Conservation (phyloP, 2,329 filamentous ascomycete species). For the Cercospora nicotianae region DNA sequence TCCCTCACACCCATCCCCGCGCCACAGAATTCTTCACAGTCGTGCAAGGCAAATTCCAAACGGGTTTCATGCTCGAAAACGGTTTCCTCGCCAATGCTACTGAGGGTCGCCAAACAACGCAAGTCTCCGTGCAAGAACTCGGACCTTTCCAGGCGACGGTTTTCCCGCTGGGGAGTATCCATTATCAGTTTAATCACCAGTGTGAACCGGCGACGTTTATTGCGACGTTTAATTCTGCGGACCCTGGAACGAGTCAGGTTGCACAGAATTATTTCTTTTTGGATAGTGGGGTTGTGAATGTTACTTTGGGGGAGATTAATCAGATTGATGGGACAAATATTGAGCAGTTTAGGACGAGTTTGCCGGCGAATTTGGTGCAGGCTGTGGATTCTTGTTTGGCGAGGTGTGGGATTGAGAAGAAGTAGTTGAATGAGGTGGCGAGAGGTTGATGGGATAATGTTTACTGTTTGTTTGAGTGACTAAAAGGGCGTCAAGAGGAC, state of each 20-base stretch:
- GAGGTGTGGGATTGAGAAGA: constrained; percentile 9
- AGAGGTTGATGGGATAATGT: neutral
- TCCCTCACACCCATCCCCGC: constrained; percentile 51
- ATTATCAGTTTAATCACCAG: constrained; percentile 52
- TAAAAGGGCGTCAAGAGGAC: neutral
- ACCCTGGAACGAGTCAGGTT: constrained; percentile 46
- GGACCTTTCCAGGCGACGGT: constrained; percentile 49
- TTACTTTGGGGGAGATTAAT: constrained; percentile 19
- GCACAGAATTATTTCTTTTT: constrained; percentile 46
- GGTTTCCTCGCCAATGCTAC: constrained; percentile 34
- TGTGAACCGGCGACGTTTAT: constrained; percentile 49
- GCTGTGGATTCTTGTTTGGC: constrained; percentile 23
- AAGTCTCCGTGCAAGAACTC: constrained; percentile 43
- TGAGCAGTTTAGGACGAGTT: constrained; percentile 19
- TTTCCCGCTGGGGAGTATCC: constrained; percentile 45
- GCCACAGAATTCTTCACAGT: constrained; percentile 52
- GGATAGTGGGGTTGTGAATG: constrained; percentile 13
- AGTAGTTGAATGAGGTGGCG: neutral
- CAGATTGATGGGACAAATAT: constrained; percentile 21
- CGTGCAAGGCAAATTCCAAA: constrained; percentile 44
- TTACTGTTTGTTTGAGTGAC: neutral
- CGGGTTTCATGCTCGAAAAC: constrained; percentile 52
- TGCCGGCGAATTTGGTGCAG: constrained; percentile 21
- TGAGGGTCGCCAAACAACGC: constrained; percentile 30
- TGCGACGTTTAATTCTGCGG: constrained; percentile 46